Percentiles rank a stretch among this genome's conserved stretches.
phyloP scores from a whole-genome alignment of 1,139 yeast genomes.

The Maudiozyma humilis region DNA sequence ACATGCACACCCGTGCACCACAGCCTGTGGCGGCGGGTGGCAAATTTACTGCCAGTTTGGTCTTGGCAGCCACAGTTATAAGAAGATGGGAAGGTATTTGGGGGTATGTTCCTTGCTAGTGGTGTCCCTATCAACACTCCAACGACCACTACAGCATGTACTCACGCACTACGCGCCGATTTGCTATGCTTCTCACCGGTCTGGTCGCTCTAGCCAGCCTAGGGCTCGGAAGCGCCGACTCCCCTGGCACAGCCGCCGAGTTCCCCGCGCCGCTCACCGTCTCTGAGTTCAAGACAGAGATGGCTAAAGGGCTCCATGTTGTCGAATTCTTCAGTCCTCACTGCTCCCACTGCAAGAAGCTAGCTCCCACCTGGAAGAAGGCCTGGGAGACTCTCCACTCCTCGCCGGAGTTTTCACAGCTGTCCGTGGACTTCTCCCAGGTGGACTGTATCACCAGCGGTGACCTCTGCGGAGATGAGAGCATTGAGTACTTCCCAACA shows the following conservation, averaged over 20 bases:
- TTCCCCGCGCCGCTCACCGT: constrained; percentile 31
- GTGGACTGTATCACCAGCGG: constrained; percentile 69
- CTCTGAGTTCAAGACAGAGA: constrained; percentile 37
- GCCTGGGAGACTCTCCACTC: constrained; percentile 42
- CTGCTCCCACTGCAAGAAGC: constrained; percentile 58
- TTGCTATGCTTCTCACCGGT: background rate
- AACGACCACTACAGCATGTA: too few relatives aligned
- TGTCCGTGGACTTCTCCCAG: constrained; percentile 51
- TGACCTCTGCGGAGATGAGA: constrained; percentile 59
- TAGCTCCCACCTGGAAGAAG: constrained; percentile 59
- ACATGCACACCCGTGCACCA: too few relatives aligned
- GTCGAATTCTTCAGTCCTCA: constrained; percentile 65
- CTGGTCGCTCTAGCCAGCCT: background rate
- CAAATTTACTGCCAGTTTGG: too few relatives aligned
- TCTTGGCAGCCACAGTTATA: too few relatives aligned
- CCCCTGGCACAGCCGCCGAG: constrained; percentile 2
- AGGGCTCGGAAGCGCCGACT: background rate
- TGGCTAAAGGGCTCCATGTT: constrained; percentile 44
- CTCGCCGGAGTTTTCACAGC: constrained; percentile 30
- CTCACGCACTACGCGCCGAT: too few relatives aligned
- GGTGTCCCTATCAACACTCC: too few relatives aligned
- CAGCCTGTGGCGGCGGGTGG: too few relatives aligned
- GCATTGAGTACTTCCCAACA: constrained; percentile 48
- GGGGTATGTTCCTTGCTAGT: too few relatives aligned
- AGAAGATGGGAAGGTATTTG: too few relatives aligned